Conservation (phyloP, 176 grass and related monocot species). For the Aegilops sharonensis region DNA sequence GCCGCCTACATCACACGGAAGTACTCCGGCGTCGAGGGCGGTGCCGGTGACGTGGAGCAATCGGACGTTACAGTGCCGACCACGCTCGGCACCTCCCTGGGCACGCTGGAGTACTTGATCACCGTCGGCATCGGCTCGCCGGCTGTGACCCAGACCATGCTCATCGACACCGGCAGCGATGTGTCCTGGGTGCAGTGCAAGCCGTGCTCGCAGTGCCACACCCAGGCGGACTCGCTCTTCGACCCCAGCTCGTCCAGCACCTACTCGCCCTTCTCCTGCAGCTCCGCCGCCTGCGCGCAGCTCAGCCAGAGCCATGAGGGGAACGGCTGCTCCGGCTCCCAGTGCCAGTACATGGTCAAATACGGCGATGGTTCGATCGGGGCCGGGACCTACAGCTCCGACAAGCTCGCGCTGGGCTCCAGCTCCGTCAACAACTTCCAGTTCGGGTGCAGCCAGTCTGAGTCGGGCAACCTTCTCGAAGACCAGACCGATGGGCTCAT, state of each 20-base stretch:
- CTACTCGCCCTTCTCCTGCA: conserved; percentile 60
- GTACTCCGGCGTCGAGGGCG: background rate
- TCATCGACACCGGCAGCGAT: conserved; percentile 74
- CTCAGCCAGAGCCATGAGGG: background rate
- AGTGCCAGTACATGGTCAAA: conserved; percentile 47
- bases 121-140: conserved; percentile 47
- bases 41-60: background rate
- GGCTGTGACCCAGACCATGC: conserved; percentile 26
- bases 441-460: conserved; percentile 51
- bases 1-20: conserved; percentile 36
- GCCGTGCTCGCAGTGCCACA: conserved; percentile 45
- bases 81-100: conserved; percentile 4
- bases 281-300: conserved; percentile 16
- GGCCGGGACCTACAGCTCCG: conserved; percentile 41
- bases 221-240: conserved; percentile 50
- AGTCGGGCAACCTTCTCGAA: too few relatives aligned
- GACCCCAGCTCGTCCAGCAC: conserved; percentile 31
- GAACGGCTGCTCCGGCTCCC: background rate
- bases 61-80: conserved; percentile 19
- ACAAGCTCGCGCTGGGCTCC: conserved; percentile 40
- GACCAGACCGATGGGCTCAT: too few relatives aligned
- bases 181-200: conserved; percentile 71
- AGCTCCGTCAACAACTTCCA: conserved; percentile 18
- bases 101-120: conserved; percentile 46
- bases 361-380: conserved; percentile 47